Base-by-base conservation (phyloP, 2,329 filamentous ascomycete genomes). In the Teratosphaeria epicoccoides region DNA sequence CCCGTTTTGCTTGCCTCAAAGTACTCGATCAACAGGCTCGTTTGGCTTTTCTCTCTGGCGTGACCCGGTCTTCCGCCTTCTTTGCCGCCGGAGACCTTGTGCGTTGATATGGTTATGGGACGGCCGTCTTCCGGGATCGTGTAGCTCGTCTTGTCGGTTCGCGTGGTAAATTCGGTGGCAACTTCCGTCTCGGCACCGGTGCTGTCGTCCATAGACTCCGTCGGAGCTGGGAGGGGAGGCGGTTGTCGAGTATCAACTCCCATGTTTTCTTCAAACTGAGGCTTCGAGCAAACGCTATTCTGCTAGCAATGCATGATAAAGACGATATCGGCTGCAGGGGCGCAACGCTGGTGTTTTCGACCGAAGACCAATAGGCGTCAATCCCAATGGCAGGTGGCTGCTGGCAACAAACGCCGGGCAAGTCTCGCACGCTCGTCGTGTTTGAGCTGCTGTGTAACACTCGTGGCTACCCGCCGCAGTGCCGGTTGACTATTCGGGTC, bases 11-110 rank as follows among this genome's bases (percentile, higher is more conserved):
- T 82, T 59, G 83, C 87, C 71, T 95, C 90, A 64, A 94, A 96
- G 70, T 95, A 95, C 72, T 96, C 90, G 63, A 96, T 96, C 62
- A 96, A 76, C 59, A 96, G 77, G 52, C 88, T 94, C 33, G 90
- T 95, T 73, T 95, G 89, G 45, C 88, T 95, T 61, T 80, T 79
- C 69, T 65, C 71, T 66, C 64, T 73, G 70, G 67, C 70, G 76
- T 70, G 69, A 68, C 58, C 71, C 77, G 55, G 70, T 67, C 57
- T 75, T 71, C 66, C 77, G 67, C 81, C 83, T 20, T 66, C 61
- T 43, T 57, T 58, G 51, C 54, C 55, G 24, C 46, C 46, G 24
- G 57, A 61, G 61, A 71, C 82, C 79, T 70, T 86, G 76, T 65
- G 81, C 44, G 91, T 95, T 66, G 85, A 83, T 68, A 98, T 94